Evolutionary conservation across 352 stramenopile genomes (phyloP).

Genomic region (Phytophthora pistaciae): DNA sequence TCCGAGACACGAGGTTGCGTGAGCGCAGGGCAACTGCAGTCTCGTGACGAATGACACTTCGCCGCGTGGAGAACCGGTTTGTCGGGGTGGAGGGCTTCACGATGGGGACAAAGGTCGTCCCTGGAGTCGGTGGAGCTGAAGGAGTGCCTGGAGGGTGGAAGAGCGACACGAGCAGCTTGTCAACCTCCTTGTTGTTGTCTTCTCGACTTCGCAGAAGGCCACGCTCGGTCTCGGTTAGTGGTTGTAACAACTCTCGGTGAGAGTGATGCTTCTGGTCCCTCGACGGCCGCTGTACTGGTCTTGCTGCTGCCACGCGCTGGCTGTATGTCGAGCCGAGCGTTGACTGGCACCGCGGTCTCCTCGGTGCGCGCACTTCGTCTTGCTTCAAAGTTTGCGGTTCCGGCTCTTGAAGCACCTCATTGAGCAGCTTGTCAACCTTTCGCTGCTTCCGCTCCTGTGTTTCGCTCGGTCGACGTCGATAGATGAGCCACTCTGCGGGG

Average conservation of each 20-base stretch:
- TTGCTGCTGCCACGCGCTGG: constrained; percentile 44
- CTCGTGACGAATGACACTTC: constrained; percentile 59
- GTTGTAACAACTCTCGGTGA: constrained; percentile 18
- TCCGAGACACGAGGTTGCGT: constrained; percentile 57
- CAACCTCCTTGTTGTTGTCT: constrained; percentile 51
- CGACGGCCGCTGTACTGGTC: constrained; percentile 16
- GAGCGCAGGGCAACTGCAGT: constrained; percentile 60
- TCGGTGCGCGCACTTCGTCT: constrained; percentile 27
- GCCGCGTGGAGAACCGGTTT: constrained; percentile 46
- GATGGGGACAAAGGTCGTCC: neutral
- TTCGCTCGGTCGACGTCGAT: constrained; percentile 53
- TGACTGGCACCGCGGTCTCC: constrained; percentile 41
- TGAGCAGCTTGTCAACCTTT: constrained; percentile 57
- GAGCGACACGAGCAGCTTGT: constrained; percentile 51
- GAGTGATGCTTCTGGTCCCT: constrained; percentile 13
- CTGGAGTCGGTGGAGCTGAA: constrained; percentile 15
- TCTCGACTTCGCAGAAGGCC: constrained; percentile 41
- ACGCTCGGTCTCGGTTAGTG: constrained; percentile 42
- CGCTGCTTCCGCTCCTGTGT: constrained; percentile 50
- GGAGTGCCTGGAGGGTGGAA: constrained; percentile 34
- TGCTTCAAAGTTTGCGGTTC: constrained; percentile 11
- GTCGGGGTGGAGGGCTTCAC: constrained; percentile 12
- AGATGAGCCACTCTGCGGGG: constrained; percentile 71
- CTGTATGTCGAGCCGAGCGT: constrained; percentile 48
- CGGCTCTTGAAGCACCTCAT: constrained; percentile 28